Conservation (phyloP, 352 stramenopile genomes). For the Pythium oligandrum region DNA sequence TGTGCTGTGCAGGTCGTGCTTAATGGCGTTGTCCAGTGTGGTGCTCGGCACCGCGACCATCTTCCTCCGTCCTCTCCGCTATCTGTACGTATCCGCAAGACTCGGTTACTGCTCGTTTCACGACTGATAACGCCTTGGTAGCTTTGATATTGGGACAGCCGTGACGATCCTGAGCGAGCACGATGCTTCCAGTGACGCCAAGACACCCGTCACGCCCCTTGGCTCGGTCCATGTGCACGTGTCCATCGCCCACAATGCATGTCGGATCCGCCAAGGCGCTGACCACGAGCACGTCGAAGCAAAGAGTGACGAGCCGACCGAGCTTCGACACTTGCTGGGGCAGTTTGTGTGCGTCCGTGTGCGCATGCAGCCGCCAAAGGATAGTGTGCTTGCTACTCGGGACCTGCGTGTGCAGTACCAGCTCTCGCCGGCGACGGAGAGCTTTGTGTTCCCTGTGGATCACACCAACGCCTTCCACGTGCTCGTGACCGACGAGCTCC, state of each 20-base stretch:
- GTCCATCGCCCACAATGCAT: conserved; percentile 8
- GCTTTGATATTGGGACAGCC: conserved; percentile 34
- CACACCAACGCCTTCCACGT: conserved; percentile 55
- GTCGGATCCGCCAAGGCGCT: too few species aligned
- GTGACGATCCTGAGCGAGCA: too few species aligned
- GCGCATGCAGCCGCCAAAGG: conserved; percentile 26
- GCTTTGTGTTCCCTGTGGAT: conserved; percentile 40
- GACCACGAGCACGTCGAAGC: background rate
- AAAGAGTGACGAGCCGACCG: conserved; percentile 18
- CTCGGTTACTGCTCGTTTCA: background rate
- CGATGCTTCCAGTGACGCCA: too few species aligned
- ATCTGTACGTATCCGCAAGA: conserved; percentile 22
- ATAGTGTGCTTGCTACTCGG: background rate
- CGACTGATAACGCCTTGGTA: background rate
- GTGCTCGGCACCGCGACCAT: conserved; percentile 29
- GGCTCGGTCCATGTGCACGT: conserved; percentile 40
- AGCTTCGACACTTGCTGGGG: conserved; percentile 36
- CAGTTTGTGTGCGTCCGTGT: conserved; percentile 46
- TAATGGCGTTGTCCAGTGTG: too few species aligned
- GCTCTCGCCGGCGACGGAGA: conserved; percentile 41
- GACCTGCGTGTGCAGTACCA: conserved; percentile 45
- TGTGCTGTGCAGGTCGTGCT: too few species aligned
- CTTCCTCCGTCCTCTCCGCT: conserved; percentile 50
- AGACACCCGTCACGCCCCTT: background rate
- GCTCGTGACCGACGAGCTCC: conserved; percentile 50